Percentiles rank a stretch among this genome's conserved stretches.
Evolutionary conservation across 2,329 filamentous ascomycete species (phyloP).

Genomic region (Alternaria sp.): DNA sequence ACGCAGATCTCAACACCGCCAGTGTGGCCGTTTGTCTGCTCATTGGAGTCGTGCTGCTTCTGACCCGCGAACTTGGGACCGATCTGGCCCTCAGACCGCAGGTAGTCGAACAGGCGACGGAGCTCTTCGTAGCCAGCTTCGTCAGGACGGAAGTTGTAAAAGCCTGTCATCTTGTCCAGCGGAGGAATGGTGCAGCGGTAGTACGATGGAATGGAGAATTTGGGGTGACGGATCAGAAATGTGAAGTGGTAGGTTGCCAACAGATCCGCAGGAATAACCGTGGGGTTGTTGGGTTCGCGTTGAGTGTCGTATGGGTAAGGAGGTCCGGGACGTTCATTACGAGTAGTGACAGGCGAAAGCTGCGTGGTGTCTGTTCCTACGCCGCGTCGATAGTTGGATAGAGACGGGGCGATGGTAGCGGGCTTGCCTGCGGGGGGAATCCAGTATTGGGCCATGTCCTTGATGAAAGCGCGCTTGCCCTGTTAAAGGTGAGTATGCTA

Average conservation of each 20-base stretch:
- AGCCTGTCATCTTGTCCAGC: constrained; percentile 81
- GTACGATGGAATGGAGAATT: constrained; percentile 89
- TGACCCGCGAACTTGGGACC: constrained; percentile 71
- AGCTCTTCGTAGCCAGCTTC: constrained; percentile 94
- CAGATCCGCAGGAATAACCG: constrained; percentile 78
- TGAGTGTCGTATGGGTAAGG: constrained; percentile 68
- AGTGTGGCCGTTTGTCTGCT: constrained; percentile 45
- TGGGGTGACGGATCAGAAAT: constrained; percentile 96
- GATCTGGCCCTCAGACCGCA: constrained; percentile 73
- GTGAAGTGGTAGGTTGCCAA: constrained; percentile 89
- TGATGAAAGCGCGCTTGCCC: constrained; percentile 96
- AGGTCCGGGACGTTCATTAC: constrained; percentile 38
- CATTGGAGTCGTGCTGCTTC: constrained; percentile 42
- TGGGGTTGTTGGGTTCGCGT: constrained; percentile 78
- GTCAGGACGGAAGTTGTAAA: constrained; percentile 82
- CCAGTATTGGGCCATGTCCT: constrained; percentile 95
- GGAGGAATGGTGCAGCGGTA: constrained; percentile 94
- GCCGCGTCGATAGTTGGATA: constrained; percentile 67
- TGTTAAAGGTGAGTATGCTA: constrained; percentile 52
- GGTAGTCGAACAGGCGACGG: constrained; percentile 85
- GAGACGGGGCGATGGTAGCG: constrained; percentile 79
- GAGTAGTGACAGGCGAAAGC: constrained; percentile 46
- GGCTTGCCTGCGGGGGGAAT: constrained; percentile 76
- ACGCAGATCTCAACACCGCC: constrained; percentile 75
- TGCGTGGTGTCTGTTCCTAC: constrained; percentile 63